Evolutionary conservation across 345 rosid species (phyloP).

Genomic region (Ricinus communis): DNA sequence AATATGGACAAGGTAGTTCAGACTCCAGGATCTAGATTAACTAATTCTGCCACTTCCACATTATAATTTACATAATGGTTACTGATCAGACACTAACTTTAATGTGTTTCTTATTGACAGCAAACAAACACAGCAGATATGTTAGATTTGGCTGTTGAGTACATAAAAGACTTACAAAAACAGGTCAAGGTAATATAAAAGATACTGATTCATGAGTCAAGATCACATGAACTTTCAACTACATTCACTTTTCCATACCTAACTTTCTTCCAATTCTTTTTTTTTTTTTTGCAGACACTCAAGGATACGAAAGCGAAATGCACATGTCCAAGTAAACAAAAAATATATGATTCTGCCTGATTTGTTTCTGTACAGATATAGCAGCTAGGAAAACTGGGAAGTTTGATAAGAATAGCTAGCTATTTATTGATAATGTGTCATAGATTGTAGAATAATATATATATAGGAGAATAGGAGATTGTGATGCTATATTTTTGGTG

Average conservation of each 20-base stretch:
- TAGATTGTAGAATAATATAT: background rate
- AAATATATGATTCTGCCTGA: conserved; percentile 18
- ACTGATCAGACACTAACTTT: background rate
- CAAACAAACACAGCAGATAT: conserved; percentile 73
- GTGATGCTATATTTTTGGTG: background rate
- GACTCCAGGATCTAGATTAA: conserved; percentile 3
- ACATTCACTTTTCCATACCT: background rate
- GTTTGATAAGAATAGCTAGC: background rate
- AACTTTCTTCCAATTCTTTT: conserved; percentile 1
- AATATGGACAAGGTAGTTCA: conserved; percentile 62
- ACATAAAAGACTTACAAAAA: conserved; percentile 66
- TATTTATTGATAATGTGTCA: background rate
- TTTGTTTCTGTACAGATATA: conserved; percentile 23
- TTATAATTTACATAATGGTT: background rate
- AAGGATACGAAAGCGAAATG: conserved; percentile 47
- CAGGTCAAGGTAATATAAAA: conserved; percentile 51
- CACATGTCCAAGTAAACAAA: conserved; percentile 40
- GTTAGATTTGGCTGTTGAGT: conserved; percentile 71
- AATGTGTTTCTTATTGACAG: conserved; percentile 30
- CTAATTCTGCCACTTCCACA: background rate
- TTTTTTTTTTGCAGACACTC: conserved; percentile 42
- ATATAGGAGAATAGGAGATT: background rate
- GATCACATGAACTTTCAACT: conserved; percentile 23
- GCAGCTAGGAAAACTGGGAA: background rate
- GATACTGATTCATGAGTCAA: background rate